Evolutionary conservation across 257 asterid species (phyloP), one percentile per base, ranked within the genome.

Genomic region (Anisodus tanguticus): DNA sequence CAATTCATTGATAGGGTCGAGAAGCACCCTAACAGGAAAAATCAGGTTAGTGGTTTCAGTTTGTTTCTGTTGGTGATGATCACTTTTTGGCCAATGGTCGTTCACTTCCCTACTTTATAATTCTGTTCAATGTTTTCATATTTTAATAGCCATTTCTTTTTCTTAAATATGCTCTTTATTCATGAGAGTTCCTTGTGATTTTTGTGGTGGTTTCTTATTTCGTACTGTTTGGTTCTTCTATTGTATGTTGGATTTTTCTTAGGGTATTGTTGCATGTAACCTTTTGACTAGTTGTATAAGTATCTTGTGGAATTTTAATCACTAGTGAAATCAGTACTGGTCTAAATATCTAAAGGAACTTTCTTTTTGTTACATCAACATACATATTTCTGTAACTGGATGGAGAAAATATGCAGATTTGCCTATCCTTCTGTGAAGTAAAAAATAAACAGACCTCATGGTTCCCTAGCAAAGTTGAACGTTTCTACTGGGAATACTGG

Each of bases 401-500:
- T 77, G 82, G 82, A 53, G 49, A 58, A 10, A 39, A 84, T 81
- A 84, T 85, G 89, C 98, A 97, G 98, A 93, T 97, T 88, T 93
- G 97, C 78, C 84, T 97, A 83, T 93, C 98, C 79, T 97, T 97
- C 88, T 97, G 89, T 66, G 99, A 97, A 90, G 93, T 92, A 0
- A 97, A 97, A 88, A 97, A 95, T 93, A 97, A 91, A 83, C 99
- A 97, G 69, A 92, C 96, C 31, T 88, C 97, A 41, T 95, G 99
- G 99, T 97, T 97, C 90, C 86, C 96, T 39, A 95, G 89, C 88
- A 97, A 93, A 89, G 98, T 97, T 79, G 99, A 97, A 90, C 98
- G 95, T 84, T 97, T 88, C 63, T 85, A 86, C 92, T 97, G 99
- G 99, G 99, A 97, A 86, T 95, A 93, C 17, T 97, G 99, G 98